These are phyloP conservation scores for Cladosporium sp. DNA, from an alignment of 2,329 filamentous ascomycete genomes.

Conservation along the genomic window DNA sequence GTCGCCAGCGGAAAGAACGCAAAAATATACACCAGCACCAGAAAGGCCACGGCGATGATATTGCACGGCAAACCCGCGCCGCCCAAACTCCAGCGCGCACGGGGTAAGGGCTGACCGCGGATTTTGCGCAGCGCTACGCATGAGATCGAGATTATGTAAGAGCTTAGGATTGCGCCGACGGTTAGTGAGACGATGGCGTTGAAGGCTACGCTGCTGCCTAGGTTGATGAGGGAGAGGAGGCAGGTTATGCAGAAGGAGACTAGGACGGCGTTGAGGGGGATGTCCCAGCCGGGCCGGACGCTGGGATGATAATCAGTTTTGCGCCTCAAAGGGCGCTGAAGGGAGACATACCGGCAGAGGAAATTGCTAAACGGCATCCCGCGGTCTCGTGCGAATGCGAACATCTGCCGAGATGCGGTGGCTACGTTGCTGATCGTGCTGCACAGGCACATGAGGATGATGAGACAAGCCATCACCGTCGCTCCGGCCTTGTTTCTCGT, in stretches of 20 bases:
- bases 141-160: slow-evolving; percentile 31
- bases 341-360: slow-evolving; percentile 18
- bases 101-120: slow-evolving; percentile 3
- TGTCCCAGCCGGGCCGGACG: slow-evolving; percentile 27
- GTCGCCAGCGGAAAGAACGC: slow-evolving; percentile 16
- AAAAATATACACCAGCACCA: slow-evolving; percentile 12
- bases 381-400: slow-evolving; percentile 30
- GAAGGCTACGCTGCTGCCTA: slow-evolving; percentile 9
- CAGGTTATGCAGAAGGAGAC: slow-evolving; percentile 14
- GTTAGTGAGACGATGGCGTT: slow-evolving; percentile 39
- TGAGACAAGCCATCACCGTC: slow-evolving; percentile 26
- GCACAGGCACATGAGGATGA: slow-evolving; percentile 30
- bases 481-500: slow-evolving; percentile 29
- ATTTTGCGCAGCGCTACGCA: slow-evolving; percentile 17
- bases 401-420: slow-evolving; percentile 30
- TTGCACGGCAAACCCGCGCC: slow-evolving; percentile 6
- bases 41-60: slow-evolving; percentile 10
- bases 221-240: slow-evolving; percentile 16
- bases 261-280: slow-evolving; percentile 17
- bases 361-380: slow-evolving; percentile 31
- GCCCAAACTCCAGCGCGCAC: slow-evolving; percentile 9
- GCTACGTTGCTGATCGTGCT: slow-evolving; percentile 33
- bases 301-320: slow-evolving; percentile 3
- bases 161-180: slow-evolving; percentile 30
- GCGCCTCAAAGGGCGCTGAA: neutral